phyloP scores from a whole-genome alignment of 2,329 filamentous ascomycete genomes.

The Neonectria faginata region DNA sequence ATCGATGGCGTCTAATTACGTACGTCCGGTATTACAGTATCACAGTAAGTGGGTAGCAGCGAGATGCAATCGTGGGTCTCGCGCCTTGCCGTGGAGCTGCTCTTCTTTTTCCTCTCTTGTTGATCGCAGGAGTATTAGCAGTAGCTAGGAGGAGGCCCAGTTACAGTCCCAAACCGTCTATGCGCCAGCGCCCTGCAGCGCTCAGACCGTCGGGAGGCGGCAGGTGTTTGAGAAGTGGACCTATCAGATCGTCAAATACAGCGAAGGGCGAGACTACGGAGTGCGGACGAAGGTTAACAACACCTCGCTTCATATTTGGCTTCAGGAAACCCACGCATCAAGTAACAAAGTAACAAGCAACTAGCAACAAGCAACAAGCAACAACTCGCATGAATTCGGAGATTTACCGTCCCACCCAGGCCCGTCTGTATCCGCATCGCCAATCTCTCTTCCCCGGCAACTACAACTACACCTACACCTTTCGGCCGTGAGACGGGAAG shows the following conservation, averaged over 20 bases:
- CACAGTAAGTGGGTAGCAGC: background rate
- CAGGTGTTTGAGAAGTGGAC: constrained; percentile 25
- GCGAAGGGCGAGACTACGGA: constrained; percentile 8
- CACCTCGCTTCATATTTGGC: constrained; percentile 9
- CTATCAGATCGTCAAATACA: constrained; percentile 9
- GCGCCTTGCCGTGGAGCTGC: no score
- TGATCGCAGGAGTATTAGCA: no score
- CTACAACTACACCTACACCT: no score
- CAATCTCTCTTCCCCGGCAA: background rate
- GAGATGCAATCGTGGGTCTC: background rate
- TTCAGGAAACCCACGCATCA: background rate
- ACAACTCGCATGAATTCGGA: background rate
- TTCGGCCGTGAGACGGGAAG: background rate
- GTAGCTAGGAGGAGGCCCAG: background rate
- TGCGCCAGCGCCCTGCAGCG: constrained; percentile 24
- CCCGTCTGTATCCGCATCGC: background rate
- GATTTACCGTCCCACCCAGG: background rate
- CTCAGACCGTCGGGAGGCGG: constrained; percentile 21
- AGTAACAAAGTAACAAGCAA: constrained; percentile 1
- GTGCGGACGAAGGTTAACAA: constrained; percentile 16
- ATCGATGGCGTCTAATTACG: background rate
- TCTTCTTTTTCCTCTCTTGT: no score
- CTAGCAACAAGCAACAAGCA: background rate
- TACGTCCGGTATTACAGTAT: no score
- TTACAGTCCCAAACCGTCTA: constrained; percentile 24